Conservation (phyloP, 768 basidiomycete genomes). For the Mycena olivaceomarginata region DNA sequence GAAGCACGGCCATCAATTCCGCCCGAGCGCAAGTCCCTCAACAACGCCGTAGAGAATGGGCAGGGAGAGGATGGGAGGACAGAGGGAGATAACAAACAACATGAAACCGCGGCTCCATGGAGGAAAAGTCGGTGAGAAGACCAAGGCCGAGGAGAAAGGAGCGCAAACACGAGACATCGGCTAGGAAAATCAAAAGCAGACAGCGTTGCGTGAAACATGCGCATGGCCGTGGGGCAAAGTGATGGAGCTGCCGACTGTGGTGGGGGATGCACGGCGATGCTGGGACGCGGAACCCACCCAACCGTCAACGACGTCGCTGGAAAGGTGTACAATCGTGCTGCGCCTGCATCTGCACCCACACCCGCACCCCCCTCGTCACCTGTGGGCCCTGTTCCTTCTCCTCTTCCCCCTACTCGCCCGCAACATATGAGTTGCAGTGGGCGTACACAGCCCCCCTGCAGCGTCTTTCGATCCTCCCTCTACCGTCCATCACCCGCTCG, state of each 20-base stretch:
- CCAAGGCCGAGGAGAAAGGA: background rate
- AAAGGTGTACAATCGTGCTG: background rate
- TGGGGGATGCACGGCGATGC: background rate
- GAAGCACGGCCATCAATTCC: conserved; percentile 5
- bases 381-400: background rate
- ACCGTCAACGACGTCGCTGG: background rate
- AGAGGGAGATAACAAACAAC: background rate
- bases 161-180: conserved; percentile 1
- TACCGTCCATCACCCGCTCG: conserved; percentile 6
- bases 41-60: conserved; percentile 2
- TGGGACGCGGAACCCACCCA: background rate
- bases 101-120: background rate
- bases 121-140: background rate
- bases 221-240: conserved; percentile 4
- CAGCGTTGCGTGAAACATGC: conserved; percentile 1
- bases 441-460: conserved; percentile 1
- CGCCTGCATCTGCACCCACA: background rate
- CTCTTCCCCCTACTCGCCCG: background rate
- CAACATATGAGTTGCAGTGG: background rate
- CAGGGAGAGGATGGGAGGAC: background rate
- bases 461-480: conserved; percentile 1
- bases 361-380: background rate
- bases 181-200: background rate
- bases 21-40: background rate
- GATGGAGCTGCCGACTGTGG: background rate